phyloP scores from a whole-genome alignment of 257 asterid species.

The Solanum gandarillasii region DNA sequence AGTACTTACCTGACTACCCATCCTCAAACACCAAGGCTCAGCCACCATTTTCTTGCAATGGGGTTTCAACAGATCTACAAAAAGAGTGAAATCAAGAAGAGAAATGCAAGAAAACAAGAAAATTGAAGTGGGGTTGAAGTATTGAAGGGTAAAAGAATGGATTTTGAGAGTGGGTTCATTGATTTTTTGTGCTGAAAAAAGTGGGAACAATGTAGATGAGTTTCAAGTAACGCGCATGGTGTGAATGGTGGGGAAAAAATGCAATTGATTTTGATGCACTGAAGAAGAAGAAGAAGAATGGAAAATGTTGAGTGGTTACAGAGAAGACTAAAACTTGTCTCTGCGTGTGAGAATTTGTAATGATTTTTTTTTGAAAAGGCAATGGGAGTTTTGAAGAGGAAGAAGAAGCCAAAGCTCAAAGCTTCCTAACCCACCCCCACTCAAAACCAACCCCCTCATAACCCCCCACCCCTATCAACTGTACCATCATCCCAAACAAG shows the following conservation, averaged over 20 bases:
- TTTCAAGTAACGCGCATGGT: slow-evolving; percentile 13
- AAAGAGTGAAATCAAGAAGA: background rate
- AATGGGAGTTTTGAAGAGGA: slow-evolving; percentile 7
- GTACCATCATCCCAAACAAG: background rate
- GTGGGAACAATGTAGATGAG: slow-evolving; percentile 14
- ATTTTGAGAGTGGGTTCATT: background rate
- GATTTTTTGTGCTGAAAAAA: slow-evolving; percentile 19
- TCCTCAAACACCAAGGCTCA: slow-evolving; percentile 70
- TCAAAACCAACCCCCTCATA: background rate
- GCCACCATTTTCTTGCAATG: slow-evolving; percentile 54
- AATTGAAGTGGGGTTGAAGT: background rate
- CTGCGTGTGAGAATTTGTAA: slow-evolving; percentile 16
- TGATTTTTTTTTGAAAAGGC: slow-evolving; percentile 26
- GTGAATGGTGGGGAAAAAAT: background rate
- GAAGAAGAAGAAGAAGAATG: background rate
- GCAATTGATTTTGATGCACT: background rate
- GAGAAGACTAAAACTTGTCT: background rate
- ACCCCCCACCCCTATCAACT: background rate
- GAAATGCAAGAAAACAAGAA: background rate
- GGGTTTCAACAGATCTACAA: background rate
- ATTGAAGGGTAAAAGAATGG: background rate
- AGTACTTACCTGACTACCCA: slow-evolving; percentile 92
- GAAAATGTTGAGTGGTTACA: background rate
- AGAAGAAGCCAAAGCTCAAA: background rate
- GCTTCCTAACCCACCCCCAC: background rate